Base-by-base conservation (phyloP, 2,329 filamentous ascomycete genomes). In the Aplosporella prunicola region DNA sequence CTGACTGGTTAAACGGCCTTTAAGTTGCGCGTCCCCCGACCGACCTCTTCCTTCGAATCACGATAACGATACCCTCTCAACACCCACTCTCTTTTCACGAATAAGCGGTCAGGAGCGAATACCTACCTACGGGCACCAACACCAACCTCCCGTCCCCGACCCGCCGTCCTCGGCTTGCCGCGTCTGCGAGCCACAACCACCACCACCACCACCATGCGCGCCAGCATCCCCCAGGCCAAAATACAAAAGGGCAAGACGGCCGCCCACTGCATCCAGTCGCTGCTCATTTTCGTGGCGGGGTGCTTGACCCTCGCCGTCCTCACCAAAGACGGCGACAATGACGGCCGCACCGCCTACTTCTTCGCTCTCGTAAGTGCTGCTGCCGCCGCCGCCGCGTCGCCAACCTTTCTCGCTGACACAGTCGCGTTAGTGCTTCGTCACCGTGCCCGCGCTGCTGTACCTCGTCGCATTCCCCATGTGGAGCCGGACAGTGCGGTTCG, bases 391-490 rank as follows among this genome's bases (percentile, higher is more conserved):
- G 9, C n/a, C 22, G 8, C 1, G 26, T 14, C 9, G 16, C 29
- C 11, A 18, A 18, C 9, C 15, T 16, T 33, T 16, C n/a, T n/a
- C 26, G 20, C n/a, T 29, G 18, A 43, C 30, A n/a, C 9, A 13
- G 5, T 29, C 24, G 32, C 35, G 30, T n/a, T 44, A 78, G 74
- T 78, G 74, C 52, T 78, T 73, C 63, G 53, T 77, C 45, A 69
- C 67, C 27, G 62, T 74, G 27, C 74, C 74, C 9, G 70, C 69
- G 18, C 58, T 78, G 23, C 61, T 77, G 40, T 79, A 78, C 52
- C 69, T 76, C 38, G 64, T 69, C 30, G 73, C 73, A 52, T 70
- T 75, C 4, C 74, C 75, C 5, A 71, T 75, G 60, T 78, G 72
- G 69, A 66, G 67, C 16, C 69, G 74, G 44, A 69, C 73, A 17